Evolutionary conservation across 73 alveolate genomes (phyloP).

Genomic region (Blepharisma stoltei): DNA sequence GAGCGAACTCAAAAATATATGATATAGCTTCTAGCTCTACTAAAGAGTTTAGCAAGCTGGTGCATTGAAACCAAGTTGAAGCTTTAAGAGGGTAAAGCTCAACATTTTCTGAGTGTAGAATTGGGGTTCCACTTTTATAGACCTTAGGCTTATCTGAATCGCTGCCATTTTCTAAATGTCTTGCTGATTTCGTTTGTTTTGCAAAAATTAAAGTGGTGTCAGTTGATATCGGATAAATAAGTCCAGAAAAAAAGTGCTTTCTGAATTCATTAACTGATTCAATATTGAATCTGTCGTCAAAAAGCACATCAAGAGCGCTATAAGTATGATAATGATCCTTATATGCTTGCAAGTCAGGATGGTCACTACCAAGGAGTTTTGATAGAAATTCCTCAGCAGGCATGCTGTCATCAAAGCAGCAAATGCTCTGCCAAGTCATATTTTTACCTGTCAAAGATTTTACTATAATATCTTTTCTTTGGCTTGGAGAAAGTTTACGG

Average conservation of each 20-base stretch:
- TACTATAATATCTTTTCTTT: not conserved
- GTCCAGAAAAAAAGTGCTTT: not conserved
- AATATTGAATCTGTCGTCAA: not conserved
- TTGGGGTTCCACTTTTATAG: too few species aligned
- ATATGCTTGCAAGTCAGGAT: too few species aligned
- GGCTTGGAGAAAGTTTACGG: not conserved
- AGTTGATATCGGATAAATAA: not conserved
- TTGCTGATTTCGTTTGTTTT: not conserved
- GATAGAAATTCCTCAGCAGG: too few species aligned
- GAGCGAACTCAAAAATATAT: not conserved
- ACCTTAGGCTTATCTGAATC: too few species aligned
- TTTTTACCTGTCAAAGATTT: not conserved
- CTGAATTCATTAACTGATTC: not conserved
- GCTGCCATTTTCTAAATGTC: too few species aligned
- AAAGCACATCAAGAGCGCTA: conserved; percentile 5
- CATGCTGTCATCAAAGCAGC: too few species aligned
- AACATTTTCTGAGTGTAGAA: too few species aligned
- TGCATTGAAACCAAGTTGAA: too few species aligned
- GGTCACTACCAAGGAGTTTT: too few species aligned
- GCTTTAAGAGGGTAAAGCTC: too few species aligned
- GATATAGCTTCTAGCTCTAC: not conserved
- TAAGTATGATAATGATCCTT: not conserved
- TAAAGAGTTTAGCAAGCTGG: too few species aligned
- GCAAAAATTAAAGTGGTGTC: not conserved
- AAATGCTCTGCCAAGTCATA: too few species aligned